These are phyloP conservation scores for Globisporangium paroecandrum DNA, from an alignment of 352 stramenopile genomes.

Conservation along the genomic window DNA sequence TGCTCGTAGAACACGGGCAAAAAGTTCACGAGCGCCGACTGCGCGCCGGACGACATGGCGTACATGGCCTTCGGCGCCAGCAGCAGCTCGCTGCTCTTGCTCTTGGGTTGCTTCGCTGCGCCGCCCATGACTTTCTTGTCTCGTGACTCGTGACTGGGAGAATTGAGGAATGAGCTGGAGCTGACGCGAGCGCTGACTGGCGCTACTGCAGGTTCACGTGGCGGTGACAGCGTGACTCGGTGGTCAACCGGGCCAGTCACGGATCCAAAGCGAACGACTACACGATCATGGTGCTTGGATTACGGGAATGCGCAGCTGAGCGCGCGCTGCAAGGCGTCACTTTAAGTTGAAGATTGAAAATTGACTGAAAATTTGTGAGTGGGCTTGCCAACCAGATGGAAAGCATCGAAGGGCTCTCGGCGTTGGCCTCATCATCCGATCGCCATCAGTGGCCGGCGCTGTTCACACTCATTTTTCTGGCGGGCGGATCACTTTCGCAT, in stretches of 20 bases:
- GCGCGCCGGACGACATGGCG: conserved; percentile 54
- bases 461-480: not conserved
- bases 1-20: conserved; percentile 73
- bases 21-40: conserved; percentile 74
- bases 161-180: conserved; percentile 11
- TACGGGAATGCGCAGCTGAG: conserved; percentile 12
- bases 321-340: not conserved
- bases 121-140: conserved; percentile 20
- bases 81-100: conserved; percentile 23
- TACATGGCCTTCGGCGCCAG: conserved; percentile 83
- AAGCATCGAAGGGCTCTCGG: not conserved
- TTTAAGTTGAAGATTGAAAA: conserved; percentile 12
- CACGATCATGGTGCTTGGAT: conserved; percentile 9
- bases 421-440: not conserved
- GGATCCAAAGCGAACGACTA: not conserved
- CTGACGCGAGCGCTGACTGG: not conserved
- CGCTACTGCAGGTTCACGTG: not conserved
- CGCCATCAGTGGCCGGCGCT: not conserved
- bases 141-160: not conserved
- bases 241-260: not conserved
- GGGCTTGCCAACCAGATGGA: not conserved
- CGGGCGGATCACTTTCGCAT: not conserved
- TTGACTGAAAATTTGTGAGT: conserved; percentile 15
- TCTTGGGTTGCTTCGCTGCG: conserved; percentile 10
- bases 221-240: not conserved